Conservation (phyloP, 2,329 filamentous ascomycete species). For the Fonsecaea monophora region DNA sequence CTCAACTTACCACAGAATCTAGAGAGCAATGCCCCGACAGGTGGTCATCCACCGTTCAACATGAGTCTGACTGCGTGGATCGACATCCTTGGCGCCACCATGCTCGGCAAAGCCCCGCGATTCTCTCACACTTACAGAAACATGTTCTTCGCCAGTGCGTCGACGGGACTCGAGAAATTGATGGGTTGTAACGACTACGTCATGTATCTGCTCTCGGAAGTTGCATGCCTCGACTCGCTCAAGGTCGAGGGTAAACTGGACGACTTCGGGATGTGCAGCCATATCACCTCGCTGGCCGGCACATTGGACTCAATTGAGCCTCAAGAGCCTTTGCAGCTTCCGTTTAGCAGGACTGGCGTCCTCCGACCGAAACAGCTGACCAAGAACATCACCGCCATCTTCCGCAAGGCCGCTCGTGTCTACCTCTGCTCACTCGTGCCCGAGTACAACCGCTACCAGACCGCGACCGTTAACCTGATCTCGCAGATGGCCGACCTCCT, state of each 20-base stretch:
- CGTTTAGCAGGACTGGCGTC: slow-evolving; percentile 68
- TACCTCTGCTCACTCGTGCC: slow-evolving; percentile 96
- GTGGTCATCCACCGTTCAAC: slow-evolving; percentile 78
- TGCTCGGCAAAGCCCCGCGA: slow-evolving; percentile 81
- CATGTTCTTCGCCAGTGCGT: slow-evolving; percentile 74
- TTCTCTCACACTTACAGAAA: slow-evolving; percentile 96
- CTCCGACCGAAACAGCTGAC: slow-evolving; percentile 83
- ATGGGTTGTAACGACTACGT: slow-evolving; percentile 98
- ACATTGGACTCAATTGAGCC: slow-evolving; percentile 45
- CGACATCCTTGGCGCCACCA: slow-evolving; percentile 92
- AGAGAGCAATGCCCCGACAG: slow-evolving; percentile 60
- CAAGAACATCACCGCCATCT: slow-evolving; percentile 87
- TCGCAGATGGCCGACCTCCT: slow-evolving; percentile 78
- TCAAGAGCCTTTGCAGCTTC: slow-evolving; percentile 65
- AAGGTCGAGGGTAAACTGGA: slow-evolving; percentile 80
- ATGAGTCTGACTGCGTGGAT: slow-evolving; percentile 96
- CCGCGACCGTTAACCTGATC: slow-evolving; percentile 76
- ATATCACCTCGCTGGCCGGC: slow-evolving; percentile 84
- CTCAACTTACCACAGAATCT: slow-evolving; percentile 76
- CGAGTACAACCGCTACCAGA: slow-evolving; percentile 77
- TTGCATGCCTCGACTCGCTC: slow-evolving; percentile 90
- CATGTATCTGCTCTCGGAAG: slow-evolving; percentile 98
- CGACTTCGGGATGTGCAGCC: slow-evolving; percentile 83
- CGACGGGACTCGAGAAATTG: slow-evolving; percentile 82
- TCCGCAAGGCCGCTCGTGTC: slow-evolving; percentile 89